A percentile compares a stretch with the other conserved stretches of the same genome.
Conservation (phyloP, 352 stramenopile species). For the Pythium aristosporum region DNA sequence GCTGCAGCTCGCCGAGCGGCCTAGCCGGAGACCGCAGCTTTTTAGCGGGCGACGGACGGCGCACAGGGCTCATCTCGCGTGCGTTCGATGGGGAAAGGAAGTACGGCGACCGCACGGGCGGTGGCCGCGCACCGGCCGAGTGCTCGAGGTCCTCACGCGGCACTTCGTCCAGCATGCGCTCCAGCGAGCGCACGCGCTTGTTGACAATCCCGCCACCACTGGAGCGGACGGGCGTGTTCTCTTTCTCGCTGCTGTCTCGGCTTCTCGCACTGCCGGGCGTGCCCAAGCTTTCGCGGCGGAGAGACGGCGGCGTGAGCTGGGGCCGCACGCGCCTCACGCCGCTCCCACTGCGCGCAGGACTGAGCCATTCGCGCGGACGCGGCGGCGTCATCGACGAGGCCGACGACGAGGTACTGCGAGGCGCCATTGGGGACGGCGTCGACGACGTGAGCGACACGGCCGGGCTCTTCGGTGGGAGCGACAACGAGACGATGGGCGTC, state of each 20-base stretch:
- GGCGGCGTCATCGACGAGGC: constrained; percentile 20
- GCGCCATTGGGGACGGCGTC: constrained; percentile 19
- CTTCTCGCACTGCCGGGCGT: constrained; percentile 13
- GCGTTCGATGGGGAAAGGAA: constrained; percentile 27
- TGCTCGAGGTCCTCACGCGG: constrained; percentile 34
- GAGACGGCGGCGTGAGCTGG: constrained; percentile 23
- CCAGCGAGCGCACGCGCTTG: constrained; percentile 78
- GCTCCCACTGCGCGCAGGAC: constrained; percentile 33
- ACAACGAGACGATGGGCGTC: constrained; percentile 27
- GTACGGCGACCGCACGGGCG: constrained; percentile 26
- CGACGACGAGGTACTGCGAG: constrained; percentile 8
- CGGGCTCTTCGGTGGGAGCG: constrained; percentile 24
- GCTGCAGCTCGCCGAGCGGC: constrained; percentile 22
- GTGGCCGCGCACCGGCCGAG: constrained; percentile 18
- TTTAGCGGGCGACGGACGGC: constrained; percentile 22
- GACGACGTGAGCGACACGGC: constrained; percentile 3
- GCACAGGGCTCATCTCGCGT: constrained; percentile 21
- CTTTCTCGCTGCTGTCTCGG: constrained; percentile 22
- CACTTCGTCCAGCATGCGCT: constrained; percentile 72
- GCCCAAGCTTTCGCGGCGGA: constrained; percentile 10
- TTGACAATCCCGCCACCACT: constrained; percentile 37
- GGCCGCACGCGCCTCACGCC: constrained; percentile 6
- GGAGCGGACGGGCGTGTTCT: constrained; percentile 31
- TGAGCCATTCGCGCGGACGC: constrained; percentile 63
- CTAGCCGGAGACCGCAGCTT: constrained; percentile 17